These are phyloP conservation scores for Xylaria curta DNA, from an alignment of 495 filamentous ascomycete species.

Conservation along the genomic window DNA sequence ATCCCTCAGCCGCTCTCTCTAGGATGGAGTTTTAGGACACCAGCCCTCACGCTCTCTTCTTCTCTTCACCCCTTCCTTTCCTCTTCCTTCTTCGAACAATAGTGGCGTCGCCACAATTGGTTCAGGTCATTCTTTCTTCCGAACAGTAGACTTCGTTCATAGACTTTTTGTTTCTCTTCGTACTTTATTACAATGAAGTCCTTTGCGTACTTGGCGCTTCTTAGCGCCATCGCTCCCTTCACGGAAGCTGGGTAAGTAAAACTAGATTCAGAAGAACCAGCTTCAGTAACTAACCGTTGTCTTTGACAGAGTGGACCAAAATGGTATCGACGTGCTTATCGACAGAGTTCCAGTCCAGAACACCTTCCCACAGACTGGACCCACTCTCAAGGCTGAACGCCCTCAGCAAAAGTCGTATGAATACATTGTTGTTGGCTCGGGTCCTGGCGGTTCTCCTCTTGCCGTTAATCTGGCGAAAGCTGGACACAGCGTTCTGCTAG, in stretches of 20 bases:
- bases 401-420: conserved; percentile 54
- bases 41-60: conserved; percentile 25
- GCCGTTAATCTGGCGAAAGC: conserved; percentile 64
- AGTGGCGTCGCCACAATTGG: conserved; percentile 14
- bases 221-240: conserved; percentile 25
- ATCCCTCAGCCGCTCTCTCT: conserved; percentile 7
- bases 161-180: conserved; percentile 12
- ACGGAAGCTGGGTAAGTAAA: conserved; percentile 22
- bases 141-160: conserved; percentile 11
- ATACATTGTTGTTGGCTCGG: conserved; percentile 68
- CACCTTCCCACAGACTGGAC: conserved; percentile 23
- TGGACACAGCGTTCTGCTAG: conserved; percentile 51
- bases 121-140: conserved; percentile 16
- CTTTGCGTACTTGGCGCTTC: conserved; percentile 26
- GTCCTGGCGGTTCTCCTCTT: conserved; percentile 67
- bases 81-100: conserved; percentile 2
- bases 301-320: conserved; percentile 17
- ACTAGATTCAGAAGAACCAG: not conserved
- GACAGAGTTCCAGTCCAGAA: conserved; percentile 21
- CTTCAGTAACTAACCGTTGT: not conserved
- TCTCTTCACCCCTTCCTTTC: conserved; percentile 14
- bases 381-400: conserved; percentile 19
- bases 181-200: conserved; percentile 24
- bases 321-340: conserved; percentile 26
- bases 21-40: not conserved